These are phyloP conservation scores for Saturnispora quitensis DNA, from an alignment of 805 yeast genomes.

Conservation along the genomic window DNA sequence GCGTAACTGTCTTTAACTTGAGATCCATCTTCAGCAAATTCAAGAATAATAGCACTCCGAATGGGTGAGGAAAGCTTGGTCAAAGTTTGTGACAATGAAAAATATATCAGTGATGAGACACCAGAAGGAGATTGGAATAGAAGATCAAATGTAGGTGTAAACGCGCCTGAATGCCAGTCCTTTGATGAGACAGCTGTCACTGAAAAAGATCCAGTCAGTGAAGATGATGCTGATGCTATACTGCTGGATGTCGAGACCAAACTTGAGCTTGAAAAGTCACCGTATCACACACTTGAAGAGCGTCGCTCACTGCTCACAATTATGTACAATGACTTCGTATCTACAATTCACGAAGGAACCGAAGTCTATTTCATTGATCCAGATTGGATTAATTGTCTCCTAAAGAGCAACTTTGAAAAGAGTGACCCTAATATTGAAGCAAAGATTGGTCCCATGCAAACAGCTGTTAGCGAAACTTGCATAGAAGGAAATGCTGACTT, in stretches of 20 bases:
- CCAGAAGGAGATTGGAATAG: background rate
- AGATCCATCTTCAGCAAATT: background rate
- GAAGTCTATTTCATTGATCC: slow-evolving; percentile 40
- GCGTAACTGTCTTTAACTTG: background rate
- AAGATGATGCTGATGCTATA: slow-evolving; percentile 2
- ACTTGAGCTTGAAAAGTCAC: slow-evolving; percentile 1
- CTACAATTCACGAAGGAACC: slow-evolving; percentile 35
- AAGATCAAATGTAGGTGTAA: background rate
- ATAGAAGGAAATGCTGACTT: slow-evolving; percentile 21
- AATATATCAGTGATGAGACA: background rate
- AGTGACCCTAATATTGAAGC: slow-evolving; percentile 22
- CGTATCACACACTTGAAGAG: slow-evolving; percentile 10
- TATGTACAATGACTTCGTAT: slow-evolving; percentile 11
- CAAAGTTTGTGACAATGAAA: background rate
- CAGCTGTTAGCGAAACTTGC: slow-evolving; percentile 34
- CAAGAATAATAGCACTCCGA: background rate
- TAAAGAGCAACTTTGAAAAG: slow-evolving; percentile 26
- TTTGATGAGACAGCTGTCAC: background rate
- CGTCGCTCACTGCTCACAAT: slow-evolving; percentile 15
- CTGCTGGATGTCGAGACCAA: background rate
- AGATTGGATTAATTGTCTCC: slow-evolving; percentile 34
- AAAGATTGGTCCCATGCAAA: slow-evolving; percentile 40
- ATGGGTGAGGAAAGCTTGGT: background rate
- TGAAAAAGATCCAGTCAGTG: background rate
- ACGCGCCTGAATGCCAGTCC: background rate